Evolutionary conservation across 73 alveolate species (phyloP).

Genomic region (Uronychia setigera): DNA sequence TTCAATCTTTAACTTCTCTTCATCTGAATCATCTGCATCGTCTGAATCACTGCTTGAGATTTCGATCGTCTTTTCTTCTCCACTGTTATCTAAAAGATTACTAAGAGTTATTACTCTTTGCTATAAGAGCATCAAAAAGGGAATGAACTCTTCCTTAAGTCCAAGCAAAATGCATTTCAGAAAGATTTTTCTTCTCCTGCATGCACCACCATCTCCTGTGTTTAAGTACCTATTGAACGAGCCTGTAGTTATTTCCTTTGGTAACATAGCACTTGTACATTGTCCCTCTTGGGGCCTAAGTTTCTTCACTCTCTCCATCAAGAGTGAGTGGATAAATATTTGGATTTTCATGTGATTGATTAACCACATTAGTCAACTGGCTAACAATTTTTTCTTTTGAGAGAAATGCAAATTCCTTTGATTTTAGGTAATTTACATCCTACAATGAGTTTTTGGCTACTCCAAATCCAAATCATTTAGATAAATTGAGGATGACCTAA

Average conservation of each 20-base stretch:
- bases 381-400: not conserved
- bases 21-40: not conserved
- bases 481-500: not conserved
- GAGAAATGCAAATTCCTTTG: not conserved
- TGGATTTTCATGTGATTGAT: not conserved
- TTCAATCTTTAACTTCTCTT: not conserved
- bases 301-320: not conserved
- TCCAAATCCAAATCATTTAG: not conserved
- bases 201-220: not conserved
- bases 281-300: not conserved
- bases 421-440: not conserved
- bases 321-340: not conserved
- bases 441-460: not conserved
- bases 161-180: not conserved
- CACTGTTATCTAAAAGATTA: not conserved
- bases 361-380: not conserved
- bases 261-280: not conserved
- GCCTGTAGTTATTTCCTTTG: not conserved
- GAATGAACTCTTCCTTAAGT: not conserved
- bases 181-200: not conserved
- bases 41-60: not conserved
- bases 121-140: not conserved
- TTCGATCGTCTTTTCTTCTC: not conserved
- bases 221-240: not conserved
- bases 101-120: not conserved